Percentiles rank a stretch among this genome's conserved stretches.
Conservation (phyloP, 768 basidiomycete genomes). For the Phanerodontia chrysosporium region DNA sequence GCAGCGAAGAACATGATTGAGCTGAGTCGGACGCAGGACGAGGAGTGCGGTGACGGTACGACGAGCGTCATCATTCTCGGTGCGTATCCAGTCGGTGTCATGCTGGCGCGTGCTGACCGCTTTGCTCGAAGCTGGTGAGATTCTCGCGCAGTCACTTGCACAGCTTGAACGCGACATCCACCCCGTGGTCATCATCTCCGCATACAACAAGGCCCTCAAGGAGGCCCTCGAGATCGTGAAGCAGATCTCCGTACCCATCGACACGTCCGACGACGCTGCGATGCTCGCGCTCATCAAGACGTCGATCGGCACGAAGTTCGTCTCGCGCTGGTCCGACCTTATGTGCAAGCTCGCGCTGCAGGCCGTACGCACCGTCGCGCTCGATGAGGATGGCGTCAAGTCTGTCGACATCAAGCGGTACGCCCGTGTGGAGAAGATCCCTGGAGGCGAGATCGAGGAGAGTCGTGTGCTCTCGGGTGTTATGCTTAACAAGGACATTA, state of each 20-base stretch:
- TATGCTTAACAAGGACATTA: slow-evolving; percentile 99
- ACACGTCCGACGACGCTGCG: slow-evolving; percentile 77
- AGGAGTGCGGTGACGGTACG: slow-evolving; percentile 98
- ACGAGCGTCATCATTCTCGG: slow-evolving; percentile 97
- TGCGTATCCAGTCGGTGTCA: slow-evolving; percentile 30
- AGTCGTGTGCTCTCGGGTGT: slow-evolving; percentile 84
- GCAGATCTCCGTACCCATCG: slow-evolving; percentile 84
- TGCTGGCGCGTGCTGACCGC: not conserved
- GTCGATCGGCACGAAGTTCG: slow-evolving; percentile 97
- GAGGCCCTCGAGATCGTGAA: slow-evolving; percentile 88
- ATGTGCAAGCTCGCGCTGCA: slow-evolving; percentile 95
- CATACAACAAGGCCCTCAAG: slow-evolving; percentile 94
- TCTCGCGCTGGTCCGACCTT: slow-evolving; percentile 91
- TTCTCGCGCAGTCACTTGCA: slow-evolving; percentile 89
- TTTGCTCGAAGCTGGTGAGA: slow-evolving; percentile 76
- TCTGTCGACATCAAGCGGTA: slow-evolving; percentile 98
- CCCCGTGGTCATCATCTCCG: slow-evolving; percentile 97
- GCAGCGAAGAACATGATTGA: slow-evolving; percentile 99
- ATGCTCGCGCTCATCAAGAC: slow-evolving; percentile 98
- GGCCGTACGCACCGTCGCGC: slow-evolving; percentile 85
- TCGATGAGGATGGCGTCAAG: slow-evolving; percentile 70
- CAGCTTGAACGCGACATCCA: slow-evolving; percentile 97
- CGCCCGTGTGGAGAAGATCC: slow-evolving; percentile 94
- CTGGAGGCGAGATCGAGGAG: slow-evolving; percentile 96
- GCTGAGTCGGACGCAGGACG: slow-evolving; percentile 94